Base-by-base conservation (phyloP, 345 rosid species). In the Nasturtium officinale region DNA sequence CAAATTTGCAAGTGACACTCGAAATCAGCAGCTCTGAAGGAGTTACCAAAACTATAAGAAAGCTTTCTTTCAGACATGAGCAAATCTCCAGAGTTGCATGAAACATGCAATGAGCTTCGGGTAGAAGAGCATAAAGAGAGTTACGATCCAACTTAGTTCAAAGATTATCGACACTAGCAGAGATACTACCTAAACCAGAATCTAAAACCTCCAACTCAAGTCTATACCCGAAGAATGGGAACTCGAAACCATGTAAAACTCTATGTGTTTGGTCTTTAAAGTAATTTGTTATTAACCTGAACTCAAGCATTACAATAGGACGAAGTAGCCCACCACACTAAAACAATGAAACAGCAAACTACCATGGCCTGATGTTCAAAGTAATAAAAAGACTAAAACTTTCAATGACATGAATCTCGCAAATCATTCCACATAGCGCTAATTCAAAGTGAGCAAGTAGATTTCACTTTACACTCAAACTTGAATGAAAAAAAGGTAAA, bases 301-400 rank as follows among this genome's bases (percentile, higher is more conserved):
- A 32, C 58, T 65, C 18, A 8, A 65, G 43, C 45, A 73, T 25
- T 46, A 35, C 21, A 64, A 5, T 2, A 54, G 17, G 6, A 54
- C 26, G 30, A 72, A 32, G 16, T 7, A 38, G 29, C 5, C 16
- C 28, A 71, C 11, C 32, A 62, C 8, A n/a, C 11, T 35, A 35
- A 9, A 35, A 35, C 40, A 10, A 35, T 5, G 9, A 45, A 64
- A 15, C 59, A 17, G 15, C 32, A 58, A 38, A 46, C 66, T 16
- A 45, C 9, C 12, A 57, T 37, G 26, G 29, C 29, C 20, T 42
- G 26, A 32, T 45, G 58, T 26, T 67, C 54, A 51, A 51, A 60
- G 21, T 5, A 68, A 10, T 37, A 32, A 56, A 64, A 70, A 63
- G 55, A 57, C 46, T 65, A 30, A 56, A 57, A 11, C 63, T 70